Base-by-base conservation (phyloP, 306 rosid species). In the Prunus mira region DNA sequence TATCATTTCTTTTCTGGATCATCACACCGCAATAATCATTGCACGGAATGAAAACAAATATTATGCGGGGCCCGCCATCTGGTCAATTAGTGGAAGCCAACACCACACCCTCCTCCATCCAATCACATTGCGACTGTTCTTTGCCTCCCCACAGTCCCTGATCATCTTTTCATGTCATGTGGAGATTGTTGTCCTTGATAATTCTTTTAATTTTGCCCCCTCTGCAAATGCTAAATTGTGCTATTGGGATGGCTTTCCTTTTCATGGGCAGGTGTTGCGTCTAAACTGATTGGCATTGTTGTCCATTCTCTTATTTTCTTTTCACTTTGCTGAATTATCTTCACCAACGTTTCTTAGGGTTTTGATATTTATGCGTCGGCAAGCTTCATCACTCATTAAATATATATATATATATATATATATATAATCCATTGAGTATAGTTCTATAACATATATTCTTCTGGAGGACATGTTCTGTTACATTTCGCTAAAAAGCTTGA, bases 11-110 rank as follows among this genome's bases (percentile, higher is more conserved):
- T 87, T 82, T 67, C n/a, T 71, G 87, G 84, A 87, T 86, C 73
- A 82, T 84, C 77, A 76, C 71, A 80, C 74, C 86, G 78, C 62
- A 38, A 47, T 69, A 82, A 93, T 86, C 86, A 90, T 90, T 90
- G 89, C 93, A 80, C 82, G 84, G 91, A 86, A 83, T 86, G 79
- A 87, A 87, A 84, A 85, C 81, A 84, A 83, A 86, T 66, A 69
- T 55, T 74, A 34, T 47, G 72, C n/a, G 86, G 93, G 95, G 38
- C 74, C 92, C 78, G 5, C 45, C 7, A 76, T 27, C 50, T 32
- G 45, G 78, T 77, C 77, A 79, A 79, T 76, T 60, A 81, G 89
- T 84, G 87, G 90, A 81, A 68, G 79, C 84, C 87, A 84, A 72
- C 70, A 43, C 65, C 79, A 74, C 51, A 64, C 61, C 22, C 75